phyloP scores from a whole-genome alignment of 345 rosid genomes.

The Rhodomyrtus tomentosa region DNA sequence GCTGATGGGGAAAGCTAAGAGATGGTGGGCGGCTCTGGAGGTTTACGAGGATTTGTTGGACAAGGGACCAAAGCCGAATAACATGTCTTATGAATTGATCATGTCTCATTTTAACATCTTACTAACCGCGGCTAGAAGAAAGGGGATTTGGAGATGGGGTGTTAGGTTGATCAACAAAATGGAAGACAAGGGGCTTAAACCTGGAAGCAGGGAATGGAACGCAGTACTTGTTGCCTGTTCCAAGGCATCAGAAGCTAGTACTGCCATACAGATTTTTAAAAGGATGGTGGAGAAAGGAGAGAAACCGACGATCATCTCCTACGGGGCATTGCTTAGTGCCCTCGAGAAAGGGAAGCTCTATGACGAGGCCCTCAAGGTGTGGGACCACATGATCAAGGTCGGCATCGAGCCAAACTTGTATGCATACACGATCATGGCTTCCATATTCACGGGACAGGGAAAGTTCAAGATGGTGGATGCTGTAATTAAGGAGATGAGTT shows the following conservation, averaged over 20 bases:
- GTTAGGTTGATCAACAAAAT: constrained; percentile 64
- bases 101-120: constrained; percentile 67
- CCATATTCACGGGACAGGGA: constrained; percentile 53
- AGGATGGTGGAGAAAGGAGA: constrained; percentile 84
- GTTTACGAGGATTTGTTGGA: constrained; percentile 86
- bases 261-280: constrained; percentile 69
- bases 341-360: constrained; percentile 86
- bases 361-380: constrained; percentile 70
- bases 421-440: constrained; percentile 82
- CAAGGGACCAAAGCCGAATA: constrained; percentile 78
- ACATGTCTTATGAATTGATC: constrained; percentile 55
- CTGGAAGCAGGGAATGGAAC: constrained; percentile 71
- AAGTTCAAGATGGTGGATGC: constrained; percentile 56
- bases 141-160: constrained; percentile 94
- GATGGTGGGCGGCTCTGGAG: constrained; percentile 98
- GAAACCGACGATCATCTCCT: constrained; percentile 79
- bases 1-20: constrained; percentile 91
- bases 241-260: constrained; percentile 69
- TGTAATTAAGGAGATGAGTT: constrained; percentile 53
- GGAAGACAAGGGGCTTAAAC: constrained; percentile 84
- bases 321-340: constrained; percentile 76
- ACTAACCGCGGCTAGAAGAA: constrained; percentile 59
- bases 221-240: constrained; percentile 90
- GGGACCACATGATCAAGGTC: constrained; percentile 89
- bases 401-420: constrained; percentile 60